These are phyloP conservation scores for Oryza rufipogon DNA, from an alignment of 176 grass and related monocot species.

Conservation along the genomic window DNA sequence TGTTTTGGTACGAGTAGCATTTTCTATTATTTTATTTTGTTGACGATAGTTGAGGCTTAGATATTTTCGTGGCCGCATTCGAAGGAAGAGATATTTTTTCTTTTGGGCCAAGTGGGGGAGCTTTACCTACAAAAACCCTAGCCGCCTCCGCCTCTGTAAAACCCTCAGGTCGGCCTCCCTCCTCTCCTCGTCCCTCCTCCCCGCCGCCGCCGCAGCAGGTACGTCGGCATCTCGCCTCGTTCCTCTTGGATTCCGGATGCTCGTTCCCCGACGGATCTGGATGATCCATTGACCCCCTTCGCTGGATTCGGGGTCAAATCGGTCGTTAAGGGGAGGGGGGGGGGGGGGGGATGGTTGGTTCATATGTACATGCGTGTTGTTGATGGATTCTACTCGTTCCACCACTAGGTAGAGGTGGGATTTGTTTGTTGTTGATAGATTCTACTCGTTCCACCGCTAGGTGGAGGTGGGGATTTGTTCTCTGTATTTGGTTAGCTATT, in stretches of 20 bases:
- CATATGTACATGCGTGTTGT: no score
- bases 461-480: background rate
- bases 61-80: background rate
- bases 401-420: background rate
- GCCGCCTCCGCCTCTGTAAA: constrained; percentile 46
- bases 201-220: constrained; percentile 32
- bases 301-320: background rate
- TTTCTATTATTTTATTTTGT: background rate
- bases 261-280: constrained; percentile 7
- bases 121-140: constrained; percentile 48
- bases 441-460: background rate
- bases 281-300: background rate
- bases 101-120: background rate
- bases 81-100: constrained; percentile 37
- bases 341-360: background rate
- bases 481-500: background rate
- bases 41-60: background rate
- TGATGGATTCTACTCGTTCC: background rate
- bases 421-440: background rate
- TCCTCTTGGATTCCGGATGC: background rate
- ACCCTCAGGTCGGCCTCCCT: constrained; percentile 32
- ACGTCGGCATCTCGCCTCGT: background rate
- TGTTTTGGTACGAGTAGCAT: background rate
- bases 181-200: background rate
- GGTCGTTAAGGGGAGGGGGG: background rate